These are phyloP conservation scores for Didymella sp. DNA, from an alignment of 2,329 filamentous ascomycete species.

Conservation along the genomic window DNA sequence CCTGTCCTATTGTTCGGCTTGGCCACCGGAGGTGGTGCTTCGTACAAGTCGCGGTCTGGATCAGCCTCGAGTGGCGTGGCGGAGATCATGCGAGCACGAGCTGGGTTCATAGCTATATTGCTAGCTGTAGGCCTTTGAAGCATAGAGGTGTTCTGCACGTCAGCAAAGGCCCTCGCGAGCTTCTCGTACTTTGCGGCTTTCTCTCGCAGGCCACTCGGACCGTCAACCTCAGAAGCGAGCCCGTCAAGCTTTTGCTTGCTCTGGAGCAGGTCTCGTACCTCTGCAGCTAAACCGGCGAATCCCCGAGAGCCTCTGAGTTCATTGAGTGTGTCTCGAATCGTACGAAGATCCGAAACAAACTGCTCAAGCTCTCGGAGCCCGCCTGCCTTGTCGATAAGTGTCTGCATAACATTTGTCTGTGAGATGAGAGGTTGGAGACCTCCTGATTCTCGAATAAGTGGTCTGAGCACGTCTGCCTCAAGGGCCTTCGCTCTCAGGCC, in stretches of 20 bases:
- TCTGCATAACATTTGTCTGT: conserved; percentile 7
- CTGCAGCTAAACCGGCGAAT: conserved; percentile 15
- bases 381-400: conserved; percentile 21
- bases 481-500: conserved; percentile 28
- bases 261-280: conserved; percentile 11
- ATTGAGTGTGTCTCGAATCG: conserved; percentile 18
- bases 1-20: conserved; percentile 20
- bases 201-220: neutral
- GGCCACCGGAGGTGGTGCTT: conserved; percentile 10
- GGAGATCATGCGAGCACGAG: conserved; percentile 23
- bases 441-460: conserved; percentile 25
- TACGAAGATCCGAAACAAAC: conserved; percentile 17
- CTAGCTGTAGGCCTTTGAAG: neutral
- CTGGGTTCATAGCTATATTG: conserved; percentile 20
- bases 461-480: conserved; percentile 23
- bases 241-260: conserved; percentile 12
- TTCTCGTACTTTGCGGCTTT: conserved; percentile 26
- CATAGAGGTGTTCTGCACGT: neutral
- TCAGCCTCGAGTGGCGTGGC: conserved; percentile 15
- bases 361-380: conserved; percentile 21
- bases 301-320: conserved; percentile 18
- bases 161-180: conserved; percentile 18
- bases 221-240: conserved; percentile 4
- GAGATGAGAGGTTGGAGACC: conserved; percentile 23
- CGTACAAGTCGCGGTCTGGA: conserved; percentile 26